A percentile compares a stretch with the other conserved stretches of the same genome.
These are phyloP conservation scores for Cryphonectria parasitica DNA, from an alignment of 2,329 filamentous ascomycete species.

Conservation along the genomic window DNA sequence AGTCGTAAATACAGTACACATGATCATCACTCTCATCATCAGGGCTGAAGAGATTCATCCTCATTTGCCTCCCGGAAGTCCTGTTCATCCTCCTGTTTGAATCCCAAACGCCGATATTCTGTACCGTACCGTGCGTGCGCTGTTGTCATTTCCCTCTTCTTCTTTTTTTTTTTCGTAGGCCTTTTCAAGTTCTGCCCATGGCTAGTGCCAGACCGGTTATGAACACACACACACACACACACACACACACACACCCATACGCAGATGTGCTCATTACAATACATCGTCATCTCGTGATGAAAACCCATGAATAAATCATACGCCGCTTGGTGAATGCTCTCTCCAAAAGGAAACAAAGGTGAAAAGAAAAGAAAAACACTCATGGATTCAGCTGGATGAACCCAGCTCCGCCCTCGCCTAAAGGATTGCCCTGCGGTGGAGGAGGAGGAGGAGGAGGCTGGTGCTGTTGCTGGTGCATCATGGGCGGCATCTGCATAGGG, in stretches of 20 bases:
- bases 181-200: not conserved
- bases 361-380: too few species aligned
- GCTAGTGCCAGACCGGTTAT: not conserved
- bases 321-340: not conserved
- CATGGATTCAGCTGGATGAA: slow-evolving; percentile 20
- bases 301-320: not conserved
- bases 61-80: not conserved
- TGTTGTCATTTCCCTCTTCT: not conserved
- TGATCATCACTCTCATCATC: not conserved
- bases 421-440: not conserved
- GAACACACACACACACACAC: not conserved
- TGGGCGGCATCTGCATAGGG: slow-evolving; percentile 13
- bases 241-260: not conserved
- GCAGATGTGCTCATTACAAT: not conserved
- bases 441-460: not conserved
- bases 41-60: not conserved
- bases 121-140: not conserved
- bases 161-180: not conserved
- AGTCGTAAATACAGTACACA: not conserved
- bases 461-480: slow-evolving; percentile 1
- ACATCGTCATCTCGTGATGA: not conserved
- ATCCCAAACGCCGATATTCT: not conserved
- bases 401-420: not conserved
- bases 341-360: too few species aligned
- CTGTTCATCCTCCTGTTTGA: slow-evolving; percentile 1